Percentiles rank a stretch among this genome's conserved stretches.
Evolutionary conservation across 768 basidiomycete genomes (phyloP).

Genomic region (Boletus bicolor): DNA sequence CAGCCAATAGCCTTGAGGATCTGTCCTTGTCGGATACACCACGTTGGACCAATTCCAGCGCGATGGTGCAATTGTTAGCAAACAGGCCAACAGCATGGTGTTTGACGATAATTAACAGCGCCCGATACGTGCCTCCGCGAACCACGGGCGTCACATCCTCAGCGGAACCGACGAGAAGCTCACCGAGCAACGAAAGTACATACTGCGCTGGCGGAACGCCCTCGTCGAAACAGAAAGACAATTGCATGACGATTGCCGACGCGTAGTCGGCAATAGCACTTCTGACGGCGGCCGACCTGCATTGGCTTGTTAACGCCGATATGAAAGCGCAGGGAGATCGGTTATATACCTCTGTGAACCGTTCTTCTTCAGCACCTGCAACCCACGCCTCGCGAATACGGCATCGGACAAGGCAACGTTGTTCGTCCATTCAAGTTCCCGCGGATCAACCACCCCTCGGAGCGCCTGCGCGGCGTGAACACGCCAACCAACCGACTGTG

Average conservation of each 20-base stretch:
- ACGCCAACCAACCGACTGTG: constrained; percentile 18
- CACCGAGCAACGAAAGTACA: constrained; percentile 35
- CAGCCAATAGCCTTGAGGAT: constrained; percentile 61
- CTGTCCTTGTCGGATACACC: constrained; percentile 56
- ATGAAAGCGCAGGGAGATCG: background rate
- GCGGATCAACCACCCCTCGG: constrained; percentile 43
- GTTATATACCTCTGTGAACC: constrained; percentile 40
- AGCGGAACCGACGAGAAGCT: constrained; percentile 43
- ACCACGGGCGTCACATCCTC: constrained; percentile 47
- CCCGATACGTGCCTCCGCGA: constrained; percentile 41
- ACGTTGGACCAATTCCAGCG: constrained; percentile 39
- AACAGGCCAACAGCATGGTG: constrained; percentile 37
- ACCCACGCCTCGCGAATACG: constrained; percentile 40
- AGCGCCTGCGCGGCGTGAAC: constrained; percentile 28
- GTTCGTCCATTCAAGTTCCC: constrained; percentile 53
- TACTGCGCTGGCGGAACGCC: constrained; percentile 26
- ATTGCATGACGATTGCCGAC: constrained; percentile 12
- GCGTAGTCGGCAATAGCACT: constrained; percentile 24
- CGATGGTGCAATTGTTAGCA: constrained; percentile 29
- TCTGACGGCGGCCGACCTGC: constrained; percentile 18
- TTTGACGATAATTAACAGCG: constrained; percentile 40
- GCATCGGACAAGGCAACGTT: constrained; percentile 41
- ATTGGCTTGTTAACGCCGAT: constrained; percentile 6
- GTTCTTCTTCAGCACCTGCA: constrained; percentile 43
- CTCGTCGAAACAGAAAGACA: constrained; percentile 6